Evolutionary conservation across 768 basidiomycete species (phyloP).

Genomic region (Termitomyces sp.): DNA sequence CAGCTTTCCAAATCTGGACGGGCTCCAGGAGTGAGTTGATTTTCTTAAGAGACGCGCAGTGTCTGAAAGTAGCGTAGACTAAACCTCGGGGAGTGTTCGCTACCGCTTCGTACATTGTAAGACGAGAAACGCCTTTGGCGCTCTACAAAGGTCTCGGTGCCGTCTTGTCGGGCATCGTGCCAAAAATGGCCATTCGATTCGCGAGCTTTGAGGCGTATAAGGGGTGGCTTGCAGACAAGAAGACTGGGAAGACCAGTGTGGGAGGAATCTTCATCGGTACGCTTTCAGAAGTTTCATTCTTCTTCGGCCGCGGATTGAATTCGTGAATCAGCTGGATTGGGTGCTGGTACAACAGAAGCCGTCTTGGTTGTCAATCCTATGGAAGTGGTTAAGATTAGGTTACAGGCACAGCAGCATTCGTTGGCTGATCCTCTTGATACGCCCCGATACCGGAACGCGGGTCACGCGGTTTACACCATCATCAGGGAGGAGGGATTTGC

Average conservation of each 20-base stretch:
- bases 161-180: slow-evolving; percentile 93
- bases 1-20: slow-evolving; percentile 84
- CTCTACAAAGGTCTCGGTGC: slow-evolving; percentile 98
- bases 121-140: slow-evolving; percentile 89
- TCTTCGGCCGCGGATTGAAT: neutral
- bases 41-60: neutral
- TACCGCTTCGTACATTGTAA: slow-evolving; percentile 83
- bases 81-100: slow-evolving; percentile 90
- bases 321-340: slow-evolving; percentile 68
- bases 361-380: slow-evolving; percentile 94
- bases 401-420: slow-evolving; percentile 97
- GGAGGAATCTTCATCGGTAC: slow-evolving; percentile 83
- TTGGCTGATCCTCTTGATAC: slow-evolving; percentile 91
- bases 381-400: slow-evolving; percentile 98
- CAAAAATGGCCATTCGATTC: slow-evolving; percentile 99
- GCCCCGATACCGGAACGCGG: slow-evolving; percentile 94
- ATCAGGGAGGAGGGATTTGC: slow-evolving; percentile 83
- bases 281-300: slow-evolving; percentile 16
- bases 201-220: slow-evolving; percentile 98
- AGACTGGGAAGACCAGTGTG: slow-evolving; percentile 74
- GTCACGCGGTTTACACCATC: slow-evolving; percentile 93
- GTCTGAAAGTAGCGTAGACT: slow-evolving; percentile 44
- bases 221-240: slow-evolving; percentile 64
- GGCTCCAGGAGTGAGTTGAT: slow-evolving; percentile 69
- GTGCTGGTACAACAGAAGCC: slow-evolving; percentile 94